Conservation (phyloP, 495 filamentous ascomycete genomes). For the Xylaria sp. region DNA sequence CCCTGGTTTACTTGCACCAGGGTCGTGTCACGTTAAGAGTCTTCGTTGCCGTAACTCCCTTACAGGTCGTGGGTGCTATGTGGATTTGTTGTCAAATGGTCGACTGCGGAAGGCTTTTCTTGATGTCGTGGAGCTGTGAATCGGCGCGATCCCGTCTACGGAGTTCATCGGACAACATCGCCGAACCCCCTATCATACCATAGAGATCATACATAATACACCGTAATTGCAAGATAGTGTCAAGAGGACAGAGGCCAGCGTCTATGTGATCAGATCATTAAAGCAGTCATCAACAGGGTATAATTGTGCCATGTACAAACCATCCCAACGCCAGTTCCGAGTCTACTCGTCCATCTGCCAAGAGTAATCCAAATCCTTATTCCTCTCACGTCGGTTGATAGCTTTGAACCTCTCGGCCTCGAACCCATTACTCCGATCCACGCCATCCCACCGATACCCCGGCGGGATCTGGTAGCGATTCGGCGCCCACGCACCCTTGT, state of each 20-base stretch:
- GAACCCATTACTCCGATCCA: conserved; percentile 92
- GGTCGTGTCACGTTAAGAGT: not conserved
- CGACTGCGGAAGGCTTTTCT: not conserved
- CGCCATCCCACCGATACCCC: conserved; percentile 95
- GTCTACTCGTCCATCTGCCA: conserved; percentile 92
- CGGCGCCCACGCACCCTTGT: conserved; percentile 78
- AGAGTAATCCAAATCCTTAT: conserved; percentile 81
- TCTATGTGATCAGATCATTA: not conserved
- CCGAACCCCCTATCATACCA: not conserved
- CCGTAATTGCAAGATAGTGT: not conserved
- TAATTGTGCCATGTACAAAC: conserved; percentile 13
- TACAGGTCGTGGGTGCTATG: not conserved
- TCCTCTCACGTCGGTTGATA: conserved; percentile 73
- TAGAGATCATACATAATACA: conserved; percentile 22
- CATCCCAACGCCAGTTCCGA: not conserved
- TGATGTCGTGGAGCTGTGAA: not conserved
- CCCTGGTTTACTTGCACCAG: not conserved
- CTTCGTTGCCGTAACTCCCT: not conserved
- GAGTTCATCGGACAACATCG: not conserved
- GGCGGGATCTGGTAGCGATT: conserved; percentile 96
- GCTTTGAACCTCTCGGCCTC: conserved; percentile 94
- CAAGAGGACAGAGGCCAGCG: not conserved
- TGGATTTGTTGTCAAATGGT: not conserved
- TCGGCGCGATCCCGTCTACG: not conserved
- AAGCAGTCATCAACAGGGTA: conserved; percentile 16